Evolutionary conservation across 2,329 filamentous ascomycete species (phyloP), one percentile per base, ranked within the genome.

Genomic region (Keithomyces neogunnii): DNA sequence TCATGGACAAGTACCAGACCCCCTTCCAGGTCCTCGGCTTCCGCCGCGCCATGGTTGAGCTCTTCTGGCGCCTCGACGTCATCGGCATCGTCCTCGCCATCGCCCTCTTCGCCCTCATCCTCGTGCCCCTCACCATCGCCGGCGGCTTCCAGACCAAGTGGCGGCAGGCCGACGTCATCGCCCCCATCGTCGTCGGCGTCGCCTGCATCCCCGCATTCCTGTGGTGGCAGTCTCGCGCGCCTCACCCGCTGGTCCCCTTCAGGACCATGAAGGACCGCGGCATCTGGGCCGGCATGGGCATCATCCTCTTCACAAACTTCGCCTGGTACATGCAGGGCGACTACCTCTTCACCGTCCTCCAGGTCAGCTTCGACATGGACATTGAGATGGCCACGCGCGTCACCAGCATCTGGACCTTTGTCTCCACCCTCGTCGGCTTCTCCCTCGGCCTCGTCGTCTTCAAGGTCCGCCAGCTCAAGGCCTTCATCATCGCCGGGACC

Each of bases 81-180:
- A 45, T 80, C 13, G 82, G 82, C 5, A 69, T 84, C 30, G 50
- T 82, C 8, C 65, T 84, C 1, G 66, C 85, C 55, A 71, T 75
- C n/a, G 68, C 67, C 1, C 82, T 80, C 0, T 72, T 84, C 32
- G 71, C 75, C 0, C 63, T 85, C 13, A 79, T 88, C 56, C 68
- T 88, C 11, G 71, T 88, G 1, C 82, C 85, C 0, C 79, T 88
- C 61, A 84, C 75, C 11, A 68, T 88, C 13, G 73, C 76, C 45
- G 56, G 64, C 5, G 59, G 62, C 47, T 69, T 74, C 11, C 66
- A 68, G 43, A 59, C 71, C 45, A 69, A 70, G 4, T 82, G 76
- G 76, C 63, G 65, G 35, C 74, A 73, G 11, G 66, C 69, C 40
- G 65, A 73, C 45, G 76, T 83, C 57, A 72, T 84, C 49, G 65